Evolutionary conservation across 129 eudicot genomes (phyloP), one percentile per base, ranked within the genome.

Genomic region (Tanacetum coccineum): DNA sequence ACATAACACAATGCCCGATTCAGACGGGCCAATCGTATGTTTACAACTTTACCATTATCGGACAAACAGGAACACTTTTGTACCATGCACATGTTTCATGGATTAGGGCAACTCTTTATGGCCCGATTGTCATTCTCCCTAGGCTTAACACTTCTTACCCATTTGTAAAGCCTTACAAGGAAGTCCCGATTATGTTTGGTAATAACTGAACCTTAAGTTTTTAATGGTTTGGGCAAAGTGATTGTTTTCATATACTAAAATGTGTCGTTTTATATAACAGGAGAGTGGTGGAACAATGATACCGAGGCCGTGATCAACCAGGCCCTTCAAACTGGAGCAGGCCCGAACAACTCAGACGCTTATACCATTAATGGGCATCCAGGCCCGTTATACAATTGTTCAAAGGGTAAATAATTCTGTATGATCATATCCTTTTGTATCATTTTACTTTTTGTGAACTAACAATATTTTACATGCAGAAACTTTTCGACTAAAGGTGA

Each of bases 1-100:
- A 83, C 56, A 47, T 83, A 40, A 84, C 89, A 13, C 89, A 84
- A 40, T 84, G 90, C 72, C 90, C 90, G 9, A 84, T 84, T 30
- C 90, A 81, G 49, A 78, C 58, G 13, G 83, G 83, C 46, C 82
- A 81, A 45, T 81, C 73, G 11, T 85, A 81, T 54, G 76, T 79
- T 4, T 79, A 85, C 76, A 85, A 85, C 47, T 56, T 56, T 13
- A 56, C 62, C 62, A 56, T 56, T 20, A 56, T 13, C 2, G 62
- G 62, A 19, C 62, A 56, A 12, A 20, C 14, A 56, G 62, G 62
- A 56, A 56, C 62, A 56, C 30, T 56, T 18, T 56, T 36, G 62
- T 56, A 56, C 26, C 62, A 56, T 9, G 62, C 62, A 36, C 62
- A 56, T 56, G 30, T 22, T 56, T 56, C 62, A 8, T 56, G 62